Percentiles rank a stretch among this genome's conserved stretches.
Evolutionary conservation across 2,329 filamentous ascomycete species (phyloP).

Genomic region (Leptographium wingfieldii): DNA sequence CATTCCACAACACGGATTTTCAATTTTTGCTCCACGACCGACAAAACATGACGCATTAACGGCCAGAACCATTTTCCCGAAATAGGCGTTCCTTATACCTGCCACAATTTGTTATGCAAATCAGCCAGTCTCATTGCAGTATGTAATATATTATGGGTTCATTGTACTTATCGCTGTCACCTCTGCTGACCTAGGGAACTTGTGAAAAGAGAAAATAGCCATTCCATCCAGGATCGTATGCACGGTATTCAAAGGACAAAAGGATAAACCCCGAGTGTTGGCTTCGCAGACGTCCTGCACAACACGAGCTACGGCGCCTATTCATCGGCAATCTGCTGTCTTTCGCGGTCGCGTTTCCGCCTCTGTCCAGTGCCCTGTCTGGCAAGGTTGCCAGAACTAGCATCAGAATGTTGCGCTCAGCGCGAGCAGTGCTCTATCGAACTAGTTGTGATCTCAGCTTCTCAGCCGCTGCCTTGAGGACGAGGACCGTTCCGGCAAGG

Average conservation of each 20-base stretch:
- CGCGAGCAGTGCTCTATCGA: constrained; percentile 26
- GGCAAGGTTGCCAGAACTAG: neutral
- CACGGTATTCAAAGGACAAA: neutral
- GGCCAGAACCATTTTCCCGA: neutral
- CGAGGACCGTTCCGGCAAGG: constrained; percentile 19
- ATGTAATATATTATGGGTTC: neutral
- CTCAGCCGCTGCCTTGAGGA: constrained; percentile 15
- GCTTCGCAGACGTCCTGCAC: neutral
- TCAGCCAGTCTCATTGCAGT: neutral
- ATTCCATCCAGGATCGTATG: neutral
- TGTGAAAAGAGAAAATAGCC: neutral
- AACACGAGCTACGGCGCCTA: neutral
- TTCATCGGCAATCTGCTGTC: neutral
- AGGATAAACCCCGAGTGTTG: neutral
- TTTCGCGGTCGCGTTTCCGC: no score
- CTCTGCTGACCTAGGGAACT: neutral
- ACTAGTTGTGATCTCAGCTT: constrained; percentile 20
- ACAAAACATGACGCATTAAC: neutral
- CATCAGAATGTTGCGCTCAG: constrained; percentile 21
- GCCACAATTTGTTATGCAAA: neutral
- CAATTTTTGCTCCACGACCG: neutral
- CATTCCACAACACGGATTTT: neutral
- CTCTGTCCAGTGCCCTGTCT: neutral
- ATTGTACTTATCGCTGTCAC: neutral
- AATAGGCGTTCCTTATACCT: neutral